Evolutionary conservation across 2,329 filamentous ascomycete species (phyloP), one percentile per base, ranked within the genome.

Genomic region (Trichophaea hybrida): DNA sequence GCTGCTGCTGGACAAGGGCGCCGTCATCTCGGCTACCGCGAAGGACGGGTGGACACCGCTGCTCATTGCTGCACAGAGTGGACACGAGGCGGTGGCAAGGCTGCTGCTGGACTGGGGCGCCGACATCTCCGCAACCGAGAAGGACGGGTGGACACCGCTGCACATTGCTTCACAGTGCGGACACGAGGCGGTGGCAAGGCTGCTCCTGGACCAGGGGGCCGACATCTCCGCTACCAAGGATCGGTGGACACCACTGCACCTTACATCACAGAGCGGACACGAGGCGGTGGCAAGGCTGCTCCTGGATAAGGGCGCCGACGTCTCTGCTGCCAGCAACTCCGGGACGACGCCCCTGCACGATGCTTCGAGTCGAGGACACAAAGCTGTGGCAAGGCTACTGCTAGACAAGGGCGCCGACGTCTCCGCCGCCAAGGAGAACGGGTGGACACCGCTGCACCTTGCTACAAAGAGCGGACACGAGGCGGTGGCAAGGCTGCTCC

Each of bases 111-210:
- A 43, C n/a, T 1, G 1, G 10, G 38, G 38, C 38, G 38, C 38
- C 38, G 43, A 49, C 50, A 17, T 37, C 32, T 59, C 58, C 37
- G 5, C 58, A 5, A 2, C 35, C 34, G 38, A 37, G 5, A 49
- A 56, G 5, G 54, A 38, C 24, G 51, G 58, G 1, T 34, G 52
- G 12, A 61, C 54, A 54, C 55, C 38, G 35, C 49, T 61, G 12
- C 55, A 61, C 17, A 46, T 40, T 5, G 59, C 55, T 15, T 59
- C 61, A 17, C 57, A 61, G n/a, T 48, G 55, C n/a, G 61, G 61
- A 12, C 33, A 59, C 40, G 46, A 59, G 13, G 54, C 55, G 24
- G 59, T 58, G 32, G 50, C 40, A 24, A 44, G 17, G 10, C 49
- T 58, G 37, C 37, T 61, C 6, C 37, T 57, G 13, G 12, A 38